Base-by-base conservation (phyloP, 164 flowering plant genomes). In the Umbilicus rupestris region DNA sequence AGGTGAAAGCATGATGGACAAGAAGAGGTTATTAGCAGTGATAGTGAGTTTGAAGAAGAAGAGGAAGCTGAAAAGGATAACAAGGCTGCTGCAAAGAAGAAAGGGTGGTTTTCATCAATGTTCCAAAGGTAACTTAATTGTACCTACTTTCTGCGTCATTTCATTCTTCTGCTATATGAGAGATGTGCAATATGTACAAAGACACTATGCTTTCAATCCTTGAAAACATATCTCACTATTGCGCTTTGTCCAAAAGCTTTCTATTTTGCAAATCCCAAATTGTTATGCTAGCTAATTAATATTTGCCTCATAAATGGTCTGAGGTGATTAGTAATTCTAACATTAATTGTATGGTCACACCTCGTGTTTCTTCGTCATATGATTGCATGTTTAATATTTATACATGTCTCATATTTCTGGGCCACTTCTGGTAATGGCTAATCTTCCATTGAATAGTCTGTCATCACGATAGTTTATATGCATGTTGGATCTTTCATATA, bases 1-100 rank as follows among this genome's bases (percentile, higher is more conserved):
- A 62, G 98, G 97, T 69, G 84, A 88, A 76, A 93, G 97, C 76
- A 79, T 87, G 97, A 93, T 93, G 98, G 97, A 93, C 78, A 84
- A 70, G 97, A 89, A 66, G 98, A 90, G 76, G 66, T 79, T 64
- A 0, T 88, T 39, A 87, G 92, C 73, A 90, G 97, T 71, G 98
- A 90, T 4, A 82, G 88, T 75, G 97, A 93, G 75, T 63, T 41
- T 71, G 98, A 90, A 39, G 90, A 85, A 31, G 86, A 84, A 33
- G 86, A 84, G 64, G 84, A 82, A 41, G 75, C 28, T 5, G 79
- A 22, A 37, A 77, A 74, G 70, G 77, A 73, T 39, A 69, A 57
- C 69, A 85, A 85, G 77, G 72, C 65, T 52, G 82, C 78, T 57
- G 63, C 75, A 1, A 88, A 86, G 82, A 90, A 84, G 81, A 87